These are phyloP conservation scores for Colletotrichum costaricense DNA, from an alignment of 2,329 filamentous ascomycete genomes.

Conservation along the genomic window DNA sequence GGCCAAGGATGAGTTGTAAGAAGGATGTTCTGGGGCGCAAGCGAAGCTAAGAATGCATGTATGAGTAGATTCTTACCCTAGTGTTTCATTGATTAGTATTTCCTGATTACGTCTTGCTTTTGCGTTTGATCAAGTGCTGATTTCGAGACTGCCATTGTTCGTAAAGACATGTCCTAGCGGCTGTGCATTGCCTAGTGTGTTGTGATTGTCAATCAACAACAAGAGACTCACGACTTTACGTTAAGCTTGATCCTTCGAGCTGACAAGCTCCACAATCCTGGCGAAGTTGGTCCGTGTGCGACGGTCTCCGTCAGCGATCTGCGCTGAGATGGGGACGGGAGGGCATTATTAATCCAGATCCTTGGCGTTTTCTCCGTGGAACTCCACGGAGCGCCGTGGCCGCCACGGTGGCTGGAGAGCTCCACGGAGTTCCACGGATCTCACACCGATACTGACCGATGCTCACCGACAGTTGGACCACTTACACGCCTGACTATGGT, in stretches of 20 bases:
- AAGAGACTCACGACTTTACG: neutral
- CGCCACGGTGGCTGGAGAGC: conserved; percentile 13
- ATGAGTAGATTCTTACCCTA: neutral
- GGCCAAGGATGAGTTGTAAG: conserved; percentile 26
- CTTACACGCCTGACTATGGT: neutral
- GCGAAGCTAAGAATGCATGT: neutral
- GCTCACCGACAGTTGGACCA: neutral
- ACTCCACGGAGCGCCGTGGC: conserved; percentile 5
- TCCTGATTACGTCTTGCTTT: neutral
- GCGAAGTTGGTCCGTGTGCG: too few species aligned
- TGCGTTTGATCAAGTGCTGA: neutral
- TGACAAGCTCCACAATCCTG: neutral
- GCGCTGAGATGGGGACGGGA: neutral
- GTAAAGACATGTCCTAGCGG: neutral
- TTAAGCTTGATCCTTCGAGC: too few species aligned
- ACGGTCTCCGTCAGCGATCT: neutral
- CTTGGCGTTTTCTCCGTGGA: conserved; percentile 20
- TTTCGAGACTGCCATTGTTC: neutral
- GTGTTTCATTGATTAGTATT: neutral
- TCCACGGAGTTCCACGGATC: neutral
- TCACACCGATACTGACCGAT: neutral
- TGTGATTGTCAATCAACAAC: neutral
- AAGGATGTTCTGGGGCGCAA: neutral
- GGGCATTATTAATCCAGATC: conserved; percentile 18
- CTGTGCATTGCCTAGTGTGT: neutral